Percentiles rank a stretch among this genome's conserved stretches.
These are phyloP conservation scores for Scorias spongiosa DNA, from an alignment of 2,329 filamentous ascomycete species.

Conservation along the genomic window DNA sequence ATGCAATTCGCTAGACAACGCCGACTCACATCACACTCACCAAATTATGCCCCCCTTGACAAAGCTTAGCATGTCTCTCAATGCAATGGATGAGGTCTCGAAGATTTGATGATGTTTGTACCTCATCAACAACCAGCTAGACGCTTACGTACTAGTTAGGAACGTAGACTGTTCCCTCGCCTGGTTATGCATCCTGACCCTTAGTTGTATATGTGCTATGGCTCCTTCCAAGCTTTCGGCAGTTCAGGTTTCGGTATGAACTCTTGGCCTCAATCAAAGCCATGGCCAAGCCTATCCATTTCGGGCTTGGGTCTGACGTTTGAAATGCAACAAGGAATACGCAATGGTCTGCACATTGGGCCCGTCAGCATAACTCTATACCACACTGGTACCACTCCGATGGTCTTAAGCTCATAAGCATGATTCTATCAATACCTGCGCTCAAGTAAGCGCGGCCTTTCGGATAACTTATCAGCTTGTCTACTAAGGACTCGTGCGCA, in stretches of 20 bases:
- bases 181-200: too few species aligned
- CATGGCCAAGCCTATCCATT: background rate
- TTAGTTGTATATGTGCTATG: too few species aligned
- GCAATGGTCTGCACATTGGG: too few species aligned
- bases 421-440: background rate
- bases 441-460: background rate
- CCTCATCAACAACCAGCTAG: too few species aligned
- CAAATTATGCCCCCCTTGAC: background rate
- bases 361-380: background rate
- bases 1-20: too few species aligned
- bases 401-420: background rate
- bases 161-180: too few species aligned
- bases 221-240: too few species aligned
- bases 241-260: background rate
- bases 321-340: too few species aligned
- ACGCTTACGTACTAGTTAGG: too few species aligned
- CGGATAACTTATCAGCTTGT: background rate
- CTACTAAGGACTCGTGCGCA: background rate
- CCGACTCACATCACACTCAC: too few species aligned
- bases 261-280: background rate
- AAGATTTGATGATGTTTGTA: too few species aligned
- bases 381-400: background rate
- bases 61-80: background rate
- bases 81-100: background rate
- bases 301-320: background rate